Evolutionary conservation across 2,329 filamentous ascomycete genomes (phyloP).

Genomic region (Botrytis pseudocinerea): DNA sequence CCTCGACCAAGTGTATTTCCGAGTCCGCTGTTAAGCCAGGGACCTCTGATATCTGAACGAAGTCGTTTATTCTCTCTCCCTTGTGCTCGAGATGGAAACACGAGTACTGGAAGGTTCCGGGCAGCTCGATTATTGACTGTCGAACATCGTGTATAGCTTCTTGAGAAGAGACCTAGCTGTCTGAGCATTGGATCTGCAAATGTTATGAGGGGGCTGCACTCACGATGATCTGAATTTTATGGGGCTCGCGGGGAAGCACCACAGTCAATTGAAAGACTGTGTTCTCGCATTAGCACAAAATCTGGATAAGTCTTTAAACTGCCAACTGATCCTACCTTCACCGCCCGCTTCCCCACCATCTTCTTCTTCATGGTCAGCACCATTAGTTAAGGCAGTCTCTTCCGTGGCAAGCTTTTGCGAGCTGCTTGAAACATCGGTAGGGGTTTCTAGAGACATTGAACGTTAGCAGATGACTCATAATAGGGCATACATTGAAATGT

Average conservation of each 20-base stretch:
- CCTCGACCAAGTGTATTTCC: conserved; percentile 80
- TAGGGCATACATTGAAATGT: background rate
- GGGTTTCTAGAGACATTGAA: conserved; percentile 27
- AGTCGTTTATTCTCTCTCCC: conserved; percentile 90
- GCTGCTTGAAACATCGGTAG: conserved; percentile 26
- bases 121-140: conserved; percentile 92
- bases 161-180: conserved; percentile 74
- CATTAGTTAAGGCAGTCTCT: conserved; percentile 27
- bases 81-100: conserved; percentile 97
- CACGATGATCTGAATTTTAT: conserved; percentile 84
- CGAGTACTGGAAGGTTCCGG: conserved; percentile 91
- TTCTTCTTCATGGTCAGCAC: conserved; percentile 32
- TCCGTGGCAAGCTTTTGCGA: conserved; percentile 25
- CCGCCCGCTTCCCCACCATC: conserved; percentile 34
- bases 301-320: conserved; percentile 12
- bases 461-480: conserved; percentile 9
- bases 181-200: conserved; percentile 32
- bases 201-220: conserved; percentile 40
- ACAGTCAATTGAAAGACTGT: conserved; percentile 66
- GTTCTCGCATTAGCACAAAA: conserved; percentile 29
- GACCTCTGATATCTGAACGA: conserved; percentile 87
- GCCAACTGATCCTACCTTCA: conserved; percentile 36
- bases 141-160: conserved; percentile 97
- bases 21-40: conserved; percentile 74
- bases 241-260: conserved; percentile 75